These are phyloP conservation scores for Pestalotiopsis sp. DNA, from an alignment of 2,329 filamentous ascomycete species.

Conservation along the genomic window DNA sequence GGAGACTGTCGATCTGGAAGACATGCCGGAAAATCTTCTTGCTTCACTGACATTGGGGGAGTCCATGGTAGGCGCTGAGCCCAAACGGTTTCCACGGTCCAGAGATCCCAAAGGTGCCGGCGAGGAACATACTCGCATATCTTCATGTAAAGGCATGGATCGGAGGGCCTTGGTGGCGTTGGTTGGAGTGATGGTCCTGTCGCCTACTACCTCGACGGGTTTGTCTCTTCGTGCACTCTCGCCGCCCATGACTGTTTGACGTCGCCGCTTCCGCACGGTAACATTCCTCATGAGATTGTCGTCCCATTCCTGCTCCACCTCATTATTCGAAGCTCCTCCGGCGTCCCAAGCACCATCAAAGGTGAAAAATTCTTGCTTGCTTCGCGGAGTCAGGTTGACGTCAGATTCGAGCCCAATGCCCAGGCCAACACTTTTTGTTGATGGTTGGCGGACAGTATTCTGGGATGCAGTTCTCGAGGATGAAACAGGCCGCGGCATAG, in stretches of 20 bases:
- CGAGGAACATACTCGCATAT: constrained; percentile 40
- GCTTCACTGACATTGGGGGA: constrained; percentile 45
- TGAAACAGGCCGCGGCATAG: constrained; percentile 43
- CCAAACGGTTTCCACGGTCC: constrained; percentile 32
- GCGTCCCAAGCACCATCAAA: constrained; percentile 63
- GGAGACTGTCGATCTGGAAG: constrained; percentile 56
- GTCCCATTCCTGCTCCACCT: constrained; percentile 60
- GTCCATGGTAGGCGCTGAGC: constrained; percentile 39
- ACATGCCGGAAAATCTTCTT: constrained; percentile 56
- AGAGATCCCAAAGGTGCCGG: constrained; percentile 28
- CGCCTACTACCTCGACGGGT: constrained; percentile 45
- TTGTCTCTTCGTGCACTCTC: constrained; percentile 23
- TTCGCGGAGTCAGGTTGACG: constrained; percentile 43
- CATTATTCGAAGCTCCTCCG: constrained; percentile 35
- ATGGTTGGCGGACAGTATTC: constrained; percentile 43
- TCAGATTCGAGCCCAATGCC: constrained; percentile 46
- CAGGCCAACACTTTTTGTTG: constrained; percentile 41
- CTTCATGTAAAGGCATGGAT: constrained; percentile 49
- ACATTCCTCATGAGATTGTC: constrained; percentile 57
- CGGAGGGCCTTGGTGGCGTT: constrained; percentile 55
- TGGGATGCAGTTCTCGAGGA: constrained; percentile 47
- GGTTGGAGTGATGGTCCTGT: constrained; percentile 50
- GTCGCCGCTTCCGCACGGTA: constrained; percentile 50
- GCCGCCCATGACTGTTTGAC: constrained; percentile 30
- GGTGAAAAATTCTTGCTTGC: constrained; percentile 52